Percentiles rank a stretch among this genome's conserved stretches.
Evolutionary conservation across 2,329 filamentous ascomycete species (phyloP).

Genomic region (Leptographium wingfieldii): DNA sequence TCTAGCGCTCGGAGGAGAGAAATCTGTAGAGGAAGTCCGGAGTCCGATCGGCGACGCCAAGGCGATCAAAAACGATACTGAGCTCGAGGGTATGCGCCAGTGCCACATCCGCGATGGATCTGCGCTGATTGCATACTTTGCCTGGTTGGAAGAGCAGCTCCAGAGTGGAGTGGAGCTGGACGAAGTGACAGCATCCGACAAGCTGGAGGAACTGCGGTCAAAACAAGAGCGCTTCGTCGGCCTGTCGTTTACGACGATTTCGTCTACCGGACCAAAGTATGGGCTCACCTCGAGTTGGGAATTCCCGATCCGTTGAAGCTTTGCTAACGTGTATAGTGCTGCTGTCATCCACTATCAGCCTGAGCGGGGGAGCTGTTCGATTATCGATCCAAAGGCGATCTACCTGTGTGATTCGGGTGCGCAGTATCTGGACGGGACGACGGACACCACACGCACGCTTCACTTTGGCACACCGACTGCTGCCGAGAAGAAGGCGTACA

Average conservation of each 20-base stretch:
- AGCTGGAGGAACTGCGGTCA: conserved; percentile 64
- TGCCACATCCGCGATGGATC: conserved; percentile 92
- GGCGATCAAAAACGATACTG: conserved; percentile 82
- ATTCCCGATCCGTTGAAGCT: no score
- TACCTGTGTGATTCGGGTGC: conserved; percentile 96
- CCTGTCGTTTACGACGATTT: conserved; percentile 91
- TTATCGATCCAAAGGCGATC: conserved; percentile 71
- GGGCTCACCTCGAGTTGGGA: conserved; percentile 16
- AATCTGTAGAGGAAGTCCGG: conserved; percentile 71
- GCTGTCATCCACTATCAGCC: conserved; percentile 95
- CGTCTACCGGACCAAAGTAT: conserved; percentile 70
- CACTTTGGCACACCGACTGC: conserved; percentile 80
- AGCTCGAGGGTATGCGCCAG: conserved; percentile 82
- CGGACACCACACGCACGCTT: conserved; percentile 84
- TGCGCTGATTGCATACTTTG: conserved; percentile 83
- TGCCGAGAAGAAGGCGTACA: conserved; percentile 81
- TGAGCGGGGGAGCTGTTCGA: conserved; percentile 66
- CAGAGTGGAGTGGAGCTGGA: conserved; percentile 63
- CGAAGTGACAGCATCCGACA: conserved; percentile 84
- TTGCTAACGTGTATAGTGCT: conserved; percentile 43
- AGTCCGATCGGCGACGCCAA: conserved; percentile 86
- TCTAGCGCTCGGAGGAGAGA: conserved; percentile 72
- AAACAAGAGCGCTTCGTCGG: conserved; percentile 67
- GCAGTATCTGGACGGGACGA: conserved; percentile 93
- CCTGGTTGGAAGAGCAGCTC: conserved; percentile 89